Percentiles rank a stretch among this genome's conserved stretches.
Evolutionary conservation across 2,329 filamentous ascomycete genomes (phyloP).

Genomic region (Colletotrichum cuscutae): DNA sequence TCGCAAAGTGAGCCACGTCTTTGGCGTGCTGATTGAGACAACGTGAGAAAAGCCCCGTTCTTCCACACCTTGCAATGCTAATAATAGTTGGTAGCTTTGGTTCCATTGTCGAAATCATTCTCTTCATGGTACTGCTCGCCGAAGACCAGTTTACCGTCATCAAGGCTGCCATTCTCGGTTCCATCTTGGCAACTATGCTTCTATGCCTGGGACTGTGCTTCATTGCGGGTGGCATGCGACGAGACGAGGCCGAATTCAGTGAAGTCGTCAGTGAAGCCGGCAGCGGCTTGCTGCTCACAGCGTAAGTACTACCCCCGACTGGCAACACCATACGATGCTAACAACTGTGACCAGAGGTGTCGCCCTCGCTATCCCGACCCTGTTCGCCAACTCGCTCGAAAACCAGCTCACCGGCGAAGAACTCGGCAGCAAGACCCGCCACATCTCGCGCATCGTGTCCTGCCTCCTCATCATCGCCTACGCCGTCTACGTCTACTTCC

Average conservation of each 20-base stretch:
- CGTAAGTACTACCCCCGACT: slow-evolving; percentile 62
- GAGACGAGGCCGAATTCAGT: slow-evolving; percentile 77
- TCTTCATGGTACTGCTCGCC: slow-evolving; percentile 80
- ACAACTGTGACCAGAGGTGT: slow-evolving; percentile 43
- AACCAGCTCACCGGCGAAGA: slow-evolving; percentile 39
- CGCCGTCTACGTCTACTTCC: slow-evolving; percentile 74
- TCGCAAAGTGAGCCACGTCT: slow-evolving; percentile 79
- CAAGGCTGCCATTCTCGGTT: slow-evolving; percentile 84
- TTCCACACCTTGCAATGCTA: neutral
- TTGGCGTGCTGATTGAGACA: slow-evolving; percentile 71
- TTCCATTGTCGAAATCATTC: slow-evolving; percentile 82
- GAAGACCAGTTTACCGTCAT: slow-evolving; percentile 74
- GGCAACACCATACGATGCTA: neutral
- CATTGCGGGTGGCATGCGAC: slow-evolving; percentile 76
- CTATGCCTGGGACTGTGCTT: slow-evolving; percentile 85
- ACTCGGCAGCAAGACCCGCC: slow-evolving; percentile 64
- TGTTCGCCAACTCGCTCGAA: slow-evolving; percentile 63
- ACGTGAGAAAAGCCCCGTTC: slow-evolving; percentile 50
- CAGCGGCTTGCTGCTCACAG: slow-evolving; percentile 79
- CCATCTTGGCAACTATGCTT: slow-evolving; percentile 83
- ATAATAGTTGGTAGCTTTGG: slow-evolving; percentile 58
- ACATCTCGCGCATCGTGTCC: slow-evolving; percentile 77
- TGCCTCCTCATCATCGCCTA: slow-evolving; percentile 79
- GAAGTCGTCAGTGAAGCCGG: slow-evolving; percentile 83
- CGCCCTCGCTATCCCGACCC: slow-evolving; percentile 56